These are phyloP conservation scores for Kodamaea jinghongensis DNA, from an alignment of 805 yeast genomes.

Conservation along the genomic window DNA sequence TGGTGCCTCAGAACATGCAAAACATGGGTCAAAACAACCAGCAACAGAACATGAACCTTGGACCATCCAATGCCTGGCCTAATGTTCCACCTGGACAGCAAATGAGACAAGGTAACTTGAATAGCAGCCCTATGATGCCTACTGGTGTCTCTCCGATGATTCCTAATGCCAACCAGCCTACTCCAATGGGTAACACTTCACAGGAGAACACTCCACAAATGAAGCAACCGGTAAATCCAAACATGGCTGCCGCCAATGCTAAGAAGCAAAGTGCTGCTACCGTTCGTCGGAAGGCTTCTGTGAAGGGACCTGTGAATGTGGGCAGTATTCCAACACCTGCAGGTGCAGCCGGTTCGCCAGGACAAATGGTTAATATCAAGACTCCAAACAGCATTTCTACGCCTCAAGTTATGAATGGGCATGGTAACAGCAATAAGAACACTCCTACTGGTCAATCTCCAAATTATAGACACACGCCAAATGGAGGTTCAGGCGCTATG, in stretches of 20 bases:
- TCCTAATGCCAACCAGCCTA: conserved; percentile 3
- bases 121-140: conserved; percentile 28
- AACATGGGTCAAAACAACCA: conserved; percentile 2
- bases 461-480: conserved; percentile 15
- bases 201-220: not conserved
- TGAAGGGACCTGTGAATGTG: conserved; percentile 22
- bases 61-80: conserved; percentile 15
- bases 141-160: conserved; percentile 17
- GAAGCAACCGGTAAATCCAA: not conserved
- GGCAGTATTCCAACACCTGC: conserved; percentile 35
- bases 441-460: conserved; percentile 43
- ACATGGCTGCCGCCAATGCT: conserved; percentile 3
- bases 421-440: conserved; percentile 37
- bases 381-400: conserved; percentile 45
- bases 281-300: conserved; percentile 20
- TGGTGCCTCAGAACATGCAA: conserved; percentile 5
- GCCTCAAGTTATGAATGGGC: conserved; percentile 31
- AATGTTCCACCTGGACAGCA: conserved; percentile 13
- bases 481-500: not conserved
- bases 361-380: conserved; percentile 37
- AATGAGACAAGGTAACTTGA: conserved; percentile 13
- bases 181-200: conserved; percentile 1
- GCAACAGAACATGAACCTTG: conserved; percentile 12
- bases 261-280: conserved; percentile 11
- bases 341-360: conserved; percentile 37